Evolutionary conservation across 129 eudicot species (phyloP).

Genomic region (Pseudognaphalium luteoalbum): DNA sequence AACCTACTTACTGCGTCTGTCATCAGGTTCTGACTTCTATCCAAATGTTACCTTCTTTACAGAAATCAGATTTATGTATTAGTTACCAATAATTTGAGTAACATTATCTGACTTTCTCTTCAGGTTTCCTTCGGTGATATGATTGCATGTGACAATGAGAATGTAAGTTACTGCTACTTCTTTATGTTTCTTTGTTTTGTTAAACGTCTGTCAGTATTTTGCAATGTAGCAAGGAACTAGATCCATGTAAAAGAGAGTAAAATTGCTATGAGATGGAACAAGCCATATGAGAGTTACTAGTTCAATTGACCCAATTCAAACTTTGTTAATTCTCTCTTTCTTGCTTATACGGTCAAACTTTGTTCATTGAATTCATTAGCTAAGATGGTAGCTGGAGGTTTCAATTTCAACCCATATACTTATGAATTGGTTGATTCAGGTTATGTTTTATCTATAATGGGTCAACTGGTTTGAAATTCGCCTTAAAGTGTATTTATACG

Average conservation of each 20-base stretch:
- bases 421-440: neutral
- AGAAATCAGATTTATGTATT: neutral
- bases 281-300: neutral
- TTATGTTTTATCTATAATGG: neutral
- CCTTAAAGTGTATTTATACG: neutral
- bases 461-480: neutral
- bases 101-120: constrained; percentile 15
- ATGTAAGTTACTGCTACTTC: constrained; percentile 46
- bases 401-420: neutral
- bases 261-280: neutral
- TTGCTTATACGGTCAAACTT: constrained; percentile 7
- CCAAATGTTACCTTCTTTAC: neutral
- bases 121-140: constrained; percentile 98
- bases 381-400: constrained; percentile 3
- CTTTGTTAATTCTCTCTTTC: neutral
- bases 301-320: neutral
- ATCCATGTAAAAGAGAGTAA: too few species aligned
- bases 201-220: neutral
- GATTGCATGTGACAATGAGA: constrained; percentile 98
- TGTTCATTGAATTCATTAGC: neutral
- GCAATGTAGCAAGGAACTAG: neutral
- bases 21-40: constrained; percentile 67
- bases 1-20: constrained; percentile 94
- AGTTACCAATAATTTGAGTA: neutral
- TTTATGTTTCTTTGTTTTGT: neutral